phyloP scores from a whole-genome alignment of 164 flowering plant species.

The Brasenia schreberi region DNA sequence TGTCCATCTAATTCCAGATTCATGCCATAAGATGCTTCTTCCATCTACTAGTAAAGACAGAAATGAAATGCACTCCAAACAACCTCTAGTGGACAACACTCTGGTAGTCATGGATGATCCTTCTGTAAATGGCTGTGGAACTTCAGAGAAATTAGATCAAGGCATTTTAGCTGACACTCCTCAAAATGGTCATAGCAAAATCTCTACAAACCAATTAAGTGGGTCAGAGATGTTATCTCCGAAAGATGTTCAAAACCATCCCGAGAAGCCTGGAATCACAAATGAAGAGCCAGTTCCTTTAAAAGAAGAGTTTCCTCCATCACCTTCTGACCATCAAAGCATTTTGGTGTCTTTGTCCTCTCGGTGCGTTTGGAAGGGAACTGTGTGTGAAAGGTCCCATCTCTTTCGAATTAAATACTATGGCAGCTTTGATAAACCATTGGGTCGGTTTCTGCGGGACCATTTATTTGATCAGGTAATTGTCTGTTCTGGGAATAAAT shows the following conservation, averaged over 20 bases:
- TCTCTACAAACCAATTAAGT: constrained; percentile 11
- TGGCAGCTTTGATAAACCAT: constrained; percentile 87
- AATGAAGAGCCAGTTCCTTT: constrained; percentile 24
- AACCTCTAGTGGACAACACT: not conserved
- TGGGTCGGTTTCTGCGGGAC: constrained; percentile 82
- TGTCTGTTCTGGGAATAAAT: not conserved
- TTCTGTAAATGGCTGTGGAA: constrained; percentile 8
- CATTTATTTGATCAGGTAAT: constrained; percentile 68
- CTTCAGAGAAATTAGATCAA: constrained; percentile 12
- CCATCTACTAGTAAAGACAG: no score
- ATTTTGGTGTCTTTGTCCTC: constrained; percentile 87
- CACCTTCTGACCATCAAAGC: constrained; percentile 91
- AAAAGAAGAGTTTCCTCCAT: constrained; percentile 85
- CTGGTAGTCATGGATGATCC: constrained; percentile 5
- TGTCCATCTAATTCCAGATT: no score
- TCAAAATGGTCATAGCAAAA: constrained; percentile 6
- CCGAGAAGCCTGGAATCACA: no score
- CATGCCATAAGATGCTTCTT: no score
- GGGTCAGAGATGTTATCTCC: constrained; percentile 20
- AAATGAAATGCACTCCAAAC: no score
- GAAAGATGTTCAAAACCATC: constrained; percentile 26
- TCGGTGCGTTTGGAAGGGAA: constrained; percentile 94
- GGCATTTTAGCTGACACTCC: constrained; percentile 7
- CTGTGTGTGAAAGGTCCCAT: constrained; percentile 78
- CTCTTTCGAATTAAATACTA: constrained; percentile 93